Evolutionary conservation across 2,329 filamentous ascomycete genomes (phyloP).

Genomic region (Exophiala lecanii-corni): DNA sequence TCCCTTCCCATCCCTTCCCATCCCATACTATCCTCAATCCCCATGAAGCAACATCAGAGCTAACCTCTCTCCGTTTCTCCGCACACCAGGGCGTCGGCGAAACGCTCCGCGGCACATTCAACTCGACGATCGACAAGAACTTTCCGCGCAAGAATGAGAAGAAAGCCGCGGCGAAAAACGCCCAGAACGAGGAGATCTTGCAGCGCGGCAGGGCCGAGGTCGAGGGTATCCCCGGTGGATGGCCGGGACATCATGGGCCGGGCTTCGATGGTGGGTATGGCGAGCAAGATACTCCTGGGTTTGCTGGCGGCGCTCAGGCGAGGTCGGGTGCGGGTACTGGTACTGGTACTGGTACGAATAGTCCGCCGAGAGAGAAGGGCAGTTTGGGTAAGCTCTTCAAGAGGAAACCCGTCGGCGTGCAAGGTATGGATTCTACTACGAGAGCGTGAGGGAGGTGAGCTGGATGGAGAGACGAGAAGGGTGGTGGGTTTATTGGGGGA

Average conservation of each 20-base stretch:
- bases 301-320: too few species aligned
- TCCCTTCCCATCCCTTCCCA: too few species aligned
- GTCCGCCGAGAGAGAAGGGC: slow-evolving; percentile 6
- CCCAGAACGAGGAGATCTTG: slow-evolving; percentile 20
- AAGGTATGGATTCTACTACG: slow-evolving; percentile 12
- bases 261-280: background rate
- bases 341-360: background rate
- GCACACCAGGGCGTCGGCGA: slow-evolving; percentile 24
- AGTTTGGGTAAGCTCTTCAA: slow-evolving; percentile 21
- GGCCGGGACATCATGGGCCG: slow-evolving; percentile 13
- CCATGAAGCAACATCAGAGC: too few species aligned
- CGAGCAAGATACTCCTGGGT: background rate
- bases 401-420: slow-evolving; percentile 21
- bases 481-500: background rate
- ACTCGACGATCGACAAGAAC: slow-evolving; percentile 19
- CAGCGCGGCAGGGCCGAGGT: slow-evolving; percentile 21
- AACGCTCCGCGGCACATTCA: slow-evolving; percentile 25
- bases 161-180: slow-evolving; percentile 20
- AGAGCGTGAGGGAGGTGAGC: too few species aligned
- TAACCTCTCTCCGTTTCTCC: too few species aligned
- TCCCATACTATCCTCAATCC: too few species aligned
- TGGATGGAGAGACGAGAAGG: background rate
- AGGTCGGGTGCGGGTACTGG: slow-evolving; percentile 3
- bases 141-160: slow-evolving; percentile 22
- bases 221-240: slow-evolving; percentile 17